Conservation (phyloP, 2,329 filamentous ascomycete species). For the Fusarium xyrophilum region DNA sequence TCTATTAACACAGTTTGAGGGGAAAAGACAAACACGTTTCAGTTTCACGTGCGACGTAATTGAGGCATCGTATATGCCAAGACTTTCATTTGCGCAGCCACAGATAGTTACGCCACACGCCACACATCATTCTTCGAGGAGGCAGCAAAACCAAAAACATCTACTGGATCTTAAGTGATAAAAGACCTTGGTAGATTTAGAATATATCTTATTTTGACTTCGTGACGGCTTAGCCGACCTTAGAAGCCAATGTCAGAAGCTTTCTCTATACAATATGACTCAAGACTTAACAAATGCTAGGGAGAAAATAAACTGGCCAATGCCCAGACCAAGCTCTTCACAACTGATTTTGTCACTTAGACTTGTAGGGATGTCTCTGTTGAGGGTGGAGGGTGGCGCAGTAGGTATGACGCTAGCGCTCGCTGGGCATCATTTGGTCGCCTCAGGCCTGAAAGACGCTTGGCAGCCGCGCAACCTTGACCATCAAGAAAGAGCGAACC, state of each 20-base stretch:
- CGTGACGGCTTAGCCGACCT: too few species aligned
- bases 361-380: background rate
- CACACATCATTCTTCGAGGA: background rate
- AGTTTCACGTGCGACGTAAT: background rate
- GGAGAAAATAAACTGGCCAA: background rate
- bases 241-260: rapidly evolving
- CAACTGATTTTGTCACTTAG: background rate
- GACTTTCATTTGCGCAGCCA: background rate
- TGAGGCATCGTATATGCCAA: background rate
- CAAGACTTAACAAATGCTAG: rapidly evolving
- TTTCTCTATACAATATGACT: background rate
- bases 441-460: slow-evolving; percentile 21
- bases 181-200: background rate
- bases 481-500: slow-evolving; percentile 32
- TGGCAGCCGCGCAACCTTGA: slow-evolving; percentile 31
- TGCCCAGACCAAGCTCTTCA: background rate
- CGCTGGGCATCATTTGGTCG: slow-evolving; percentile 21
- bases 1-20: too few species aligned
- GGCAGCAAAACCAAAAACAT: background rate
- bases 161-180: background rate
- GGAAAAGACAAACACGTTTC: background rate
- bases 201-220: rapidly evolving
- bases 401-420: slow-evolving; percentile 11
- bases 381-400: slow-evolving; percentile 32
- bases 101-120: background rate